Conservation (phyloP, 345 rosid species). For the Gossypium raimondii region DNA sequence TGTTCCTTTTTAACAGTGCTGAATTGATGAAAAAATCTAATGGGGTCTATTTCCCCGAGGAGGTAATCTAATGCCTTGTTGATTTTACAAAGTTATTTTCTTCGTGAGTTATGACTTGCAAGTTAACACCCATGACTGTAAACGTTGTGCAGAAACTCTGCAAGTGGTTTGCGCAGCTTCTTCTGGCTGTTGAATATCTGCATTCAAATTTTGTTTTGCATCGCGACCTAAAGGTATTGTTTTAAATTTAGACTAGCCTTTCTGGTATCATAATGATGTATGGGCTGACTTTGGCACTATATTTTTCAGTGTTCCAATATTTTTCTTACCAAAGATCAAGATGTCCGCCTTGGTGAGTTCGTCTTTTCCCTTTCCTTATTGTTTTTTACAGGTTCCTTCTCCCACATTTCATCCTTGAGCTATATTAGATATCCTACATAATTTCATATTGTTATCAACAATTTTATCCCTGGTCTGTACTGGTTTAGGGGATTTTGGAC, state of each 20-base stretch:
- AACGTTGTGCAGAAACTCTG: constrained; percentile 65
- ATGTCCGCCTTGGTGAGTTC: constrained; percentile 83
- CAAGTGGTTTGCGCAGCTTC: constrained; percentile 94
- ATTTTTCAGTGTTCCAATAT: constrained; percentile 84
- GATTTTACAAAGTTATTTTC: not conserved
- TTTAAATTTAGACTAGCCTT: constrained; percentile 9
- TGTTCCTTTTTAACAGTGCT: constrained; percentile 50
- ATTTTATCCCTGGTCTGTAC: constrained; percentile 14
- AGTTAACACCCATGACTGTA: not conserved
- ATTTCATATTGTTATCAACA: not conserved
- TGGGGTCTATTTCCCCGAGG: constrained; percentile 85
- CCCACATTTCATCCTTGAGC: not conserved
- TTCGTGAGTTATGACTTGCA: constrained; percentile 17
- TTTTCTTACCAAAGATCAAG: constrained; percentile 95
- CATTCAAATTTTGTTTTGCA: constrained; percentile 94
- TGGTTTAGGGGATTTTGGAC: constrained; percentile 89
- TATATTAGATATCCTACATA: constrained; percentile 15
- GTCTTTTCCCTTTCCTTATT: not conserved
- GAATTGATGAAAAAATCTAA: constrained; percentile 93
- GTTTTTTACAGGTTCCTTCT: not conserved
- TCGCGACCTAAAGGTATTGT: constrained; percentile 83
- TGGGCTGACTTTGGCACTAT: constrained; percentile 30
- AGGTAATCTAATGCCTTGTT: constrained; percentile 39
- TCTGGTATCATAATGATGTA: constrained; percentile 11
- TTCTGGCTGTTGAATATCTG: constrained; percentile 93